Conservation (phyloP, 306 rosid species). For the Senna tora region DNA sequence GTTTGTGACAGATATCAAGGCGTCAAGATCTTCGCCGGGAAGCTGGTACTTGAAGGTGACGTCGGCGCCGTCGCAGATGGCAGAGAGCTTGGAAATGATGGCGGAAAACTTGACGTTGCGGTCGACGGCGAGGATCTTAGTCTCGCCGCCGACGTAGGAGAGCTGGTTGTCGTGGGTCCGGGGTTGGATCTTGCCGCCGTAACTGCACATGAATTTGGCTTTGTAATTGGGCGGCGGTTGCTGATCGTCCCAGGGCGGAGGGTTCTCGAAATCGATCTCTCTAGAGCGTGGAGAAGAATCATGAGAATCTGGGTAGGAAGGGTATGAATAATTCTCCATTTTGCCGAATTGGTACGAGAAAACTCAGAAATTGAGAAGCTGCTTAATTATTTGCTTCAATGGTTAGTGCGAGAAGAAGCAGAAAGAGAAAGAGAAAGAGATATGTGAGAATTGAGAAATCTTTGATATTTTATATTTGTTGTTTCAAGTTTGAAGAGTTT, state of each 20-base stretch:
- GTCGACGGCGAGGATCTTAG: slow-evolving; percentile 90
- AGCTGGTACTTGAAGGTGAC: slow-evolving; percentile 87
- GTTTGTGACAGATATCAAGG: slow-evolving; percentile 81
- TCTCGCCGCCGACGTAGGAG: slow-evolving; percentile 88
- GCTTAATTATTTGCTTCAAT: not conserved
- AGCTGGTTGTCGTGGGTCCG: slow-evolving; percentile 86
- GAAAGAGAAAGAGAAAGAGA: not conserved
- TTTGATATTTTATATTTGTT: not conserved
- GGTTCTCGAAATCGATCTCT: slow-evolving; percentile 82
- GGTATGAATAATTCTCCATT: slow-evolving; percentile 77
- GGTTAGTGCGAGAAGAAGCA: not conserved
- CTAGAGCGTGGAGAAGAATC: slow-evolving; percentile 83
- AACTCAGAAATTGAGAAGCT: not conserved
- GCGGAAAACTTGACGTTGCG: slow-evolving; percentile 59
- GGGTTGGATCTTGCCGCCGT: slow-evolving; percentile 95
- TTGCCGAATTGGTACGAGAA: not conserved
- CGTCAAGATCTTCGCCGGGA: slow-evolving; percentile 93
- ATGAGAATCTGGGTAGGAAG: slow-evolving; percentile 77
- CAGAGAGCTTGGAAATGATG: slow-evolving; percentile 62
- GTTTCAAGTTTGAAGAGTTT: not conserved
- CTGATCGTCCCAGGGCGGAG: slow-evolving; percentile 79
- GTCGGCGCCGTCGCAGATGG: slow-evolving; percentile 54
- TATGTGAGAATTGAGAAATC: no score
- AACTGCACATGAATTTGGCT: slow-evolving; percentile 88
- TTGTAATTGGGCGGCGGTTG: slow-evolving; percentile 55